Evolutionary conservation across 352 stramenopile genomes (phyloP), one percentile per base, ranked within the genome.

Genomic region (Globisporangium cederbergense): DNA sequence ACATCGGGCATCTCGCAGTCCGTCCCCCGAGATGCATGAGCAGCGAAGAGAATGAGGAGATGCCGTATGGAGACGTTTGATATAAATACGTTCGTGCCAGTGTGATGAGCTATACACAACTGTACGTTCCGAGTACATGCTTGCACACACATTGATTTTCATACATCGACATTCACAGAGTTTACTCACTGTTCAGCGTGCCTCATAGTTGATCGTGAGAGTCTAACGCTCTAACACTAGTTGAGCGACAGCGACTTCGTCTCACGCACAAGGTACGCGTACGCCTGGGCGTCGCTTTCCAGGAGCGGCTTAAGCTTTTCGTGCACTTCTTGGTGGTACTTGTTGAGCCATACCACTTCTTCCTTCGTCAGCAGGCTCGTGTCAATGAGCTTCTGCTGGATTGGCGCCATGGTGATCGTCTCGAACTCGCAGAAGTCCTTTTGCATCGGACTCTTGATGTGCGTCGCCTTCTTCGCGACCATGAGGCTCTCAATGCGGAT

Each of bases 401-500:
- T 99, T 22, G 98, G 98, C 58, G 97, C 97, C 83, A 99, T 95
- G 20, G 98, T 99, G 57, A 99, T 86, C 53, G 92, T 98, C 61
- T 96, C 85, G 75, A 99, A 99, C 68, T 92, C 88, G 56, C 98
- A 95, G 66, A 98, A 99, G 58, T 97, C 78, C 79, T 92, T 62
- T 54, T 87, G 70, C 42, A 89, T 62, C 36, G 78, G 76, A 45
- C 84, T 95, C 66, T 76, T 81, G 65, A 93, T 82, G 53, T 83
- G 72, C 50, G 62, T 30, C 4, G 80, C 81, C 74, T 98, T 93
- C 68, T 97, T 88, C 60, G 92, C 93, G 66, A 98, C 86, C 66
- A 99, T 79, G 18, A 99, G 77, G 68, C 98, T 99, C 75, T 99
- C 98, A 64, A 99, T 99, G 60, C 98, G 95, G 67, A 99, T 98